Conservation (phyloP, 768 basidiomycete species). For the Mycena galopus region DNA sequence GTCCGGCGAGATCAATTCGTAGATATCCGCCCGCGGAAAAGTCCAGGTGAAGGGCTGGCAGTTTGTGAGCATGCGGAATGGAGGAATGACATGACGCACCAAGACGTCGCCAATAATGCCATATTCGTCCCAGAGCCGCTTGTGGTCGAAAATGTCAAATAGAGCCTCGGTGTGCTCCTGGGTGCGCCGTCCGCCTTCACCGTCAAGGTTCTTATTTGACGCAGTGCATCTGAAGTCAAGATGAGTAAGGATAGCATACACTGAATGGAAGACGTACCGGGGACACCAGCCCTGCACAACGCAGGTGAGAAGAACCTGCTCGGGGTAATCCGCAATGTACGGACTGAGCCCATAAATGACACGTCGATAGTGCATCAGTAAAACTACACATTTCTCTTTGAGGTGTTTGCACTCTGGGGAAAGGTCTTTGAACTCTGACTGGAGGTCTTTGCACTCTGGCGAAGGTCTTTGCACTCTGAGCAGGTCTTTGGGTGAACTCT, state of each 20-base stretch:
- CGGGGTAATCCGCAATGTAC: slow-evolving; percentile 57
- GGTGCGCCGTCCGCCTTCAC: background rate
- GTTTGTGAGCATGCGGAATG: background rate
- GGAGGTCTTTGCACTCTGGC: no score
- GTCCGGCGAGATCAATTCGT: slow-evolving; percentile 47
- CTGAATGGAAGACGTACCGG: slow-evolving; percentile 27
- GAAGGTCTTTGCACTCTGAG: no score
- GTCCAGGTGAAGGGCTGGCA: slow-evolving; percentile 48
- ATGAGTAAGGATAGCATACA: background rate
- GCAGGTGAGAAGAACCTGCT: slow-evolving; percentile 47
- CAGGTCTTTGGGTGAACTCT: no score
- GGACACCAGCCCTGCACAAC: slow-evolving; percentile 46
- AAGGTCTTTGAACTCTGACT: no score
- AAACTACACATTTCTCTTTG: no score
- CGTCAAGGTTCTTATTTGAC: slow-evolving; percentile 14
- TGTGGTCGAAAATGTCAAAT: slow-evolving; percentile 20
- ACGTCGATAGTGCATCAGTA: slow-evolving; percentile 1
- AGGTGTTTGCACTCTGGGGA: no score
- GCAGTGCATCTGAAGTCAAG: slow-evolving; percentile 5
- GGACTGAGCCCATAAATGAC: slow-evolving; percentile 41
- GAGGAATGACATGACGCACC: background rate
- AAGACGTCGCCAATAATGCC: slow-evolving; percentile 43
- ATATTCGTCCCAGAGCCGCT: slow-evolving; percentile 43
- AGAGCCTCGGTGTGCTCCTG: slow-evolving; percentile 34
- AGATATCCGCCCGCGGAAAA: slow-evolving; percentile 52